Percentiles rank a stretch among this genome's conserved stretches.
These are phyloP conservation scores for Metschnikowia kofuensis DNA, from an alignment of 805 yeast genomes.

Conservation along the genomic window DNA sequence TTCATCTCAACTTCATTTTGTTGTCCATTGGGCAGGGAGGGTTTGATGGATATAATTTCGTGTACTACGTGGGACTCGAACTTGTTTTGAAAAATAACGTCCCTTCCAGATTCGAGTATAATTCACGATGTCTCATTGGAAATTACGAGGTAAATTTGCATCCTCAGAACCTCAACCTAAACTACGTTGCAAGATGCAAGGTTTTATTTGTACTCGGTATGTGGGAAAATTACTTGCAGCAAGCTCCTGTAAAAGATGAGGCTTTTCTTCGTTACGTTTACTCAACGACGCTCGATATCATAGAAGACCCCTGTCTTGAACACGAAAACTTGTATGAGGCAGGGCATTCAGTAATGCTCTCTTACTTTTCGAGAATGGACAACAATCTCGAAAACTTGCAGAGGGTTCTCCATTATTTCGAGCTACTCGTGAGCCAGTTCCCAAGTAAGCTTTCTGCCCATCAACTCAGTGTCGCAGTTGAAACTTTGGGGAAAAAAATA, in stretches of 20 bases:
- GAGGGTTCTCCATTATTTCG: constrained; percentile 39
- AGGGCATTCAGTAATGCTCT: constrained; percentile 55
- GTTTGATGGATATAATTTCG: constrained; percentile 60
- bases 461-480: constrained; percentile 58
- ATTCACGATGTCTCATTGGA: constrained; percentile 30
- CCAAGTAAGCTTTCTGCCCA: constrained; percentile 51
- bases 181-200: constrained; percentile 34
- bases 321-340: constrained; percentile 49
- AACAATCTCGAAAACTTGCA: constrained; percentile 16
- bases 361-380: constrained; percentile 31
- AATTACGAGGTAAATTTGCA: constrained; percentile 33
- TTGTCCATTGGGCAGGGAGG: constrained; percentile 62
- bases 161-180: constrained; percentile 23
- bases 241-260: constrained; percentile 12
- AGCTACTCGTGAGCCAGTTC: constrained; percentile 50
- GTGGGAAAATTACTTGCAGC: constrained; percentile 45
- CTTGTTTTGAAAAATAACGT: constrained; percentile 25
- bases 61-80: constrained; percentile 50
- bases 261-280: constrained; percentile 25
- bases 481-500: constrained; percentile 47
- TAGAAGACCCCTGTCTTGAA: constrained; percentile 18
- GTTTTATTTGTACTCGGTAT: constrained; percentile 45
- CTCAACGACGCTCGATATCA: constrained; percentile 33
- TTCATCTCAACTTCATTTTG: constrained; percentile 45
- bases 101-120: constrained; percentile 15